These are phyloP conservation scores for Caryopteris hybrid DNA, from an alignment of 305 asterid genomes.

Conservation along the genomic window DNA sequence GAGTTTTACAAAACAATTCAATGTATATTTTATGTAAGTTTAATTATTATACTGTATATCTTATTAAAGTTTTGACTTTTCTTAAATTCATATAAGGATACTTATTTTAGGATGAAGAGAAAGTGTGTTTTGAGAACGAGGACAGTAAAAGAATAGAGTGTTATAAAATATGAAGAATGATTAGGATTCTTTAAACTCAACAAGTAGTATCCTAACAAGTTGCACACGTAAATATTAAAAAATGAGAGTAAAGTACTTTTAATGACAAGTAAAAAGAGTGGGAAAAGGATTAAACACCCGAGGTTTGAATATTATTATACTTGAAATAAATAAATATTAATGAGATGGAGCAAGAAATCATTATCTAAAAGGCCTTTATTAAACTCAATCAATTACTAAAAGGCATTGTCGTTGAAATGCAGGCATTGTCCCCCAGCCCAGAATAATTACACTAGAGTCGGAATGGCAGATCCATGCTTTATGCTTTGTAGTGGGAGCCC, in stretches of 20 bases:
- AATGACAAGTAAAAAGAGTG: not conserved
- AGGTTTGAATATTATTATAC: constrained; percentile 10
- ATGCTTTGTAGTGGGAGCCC: constrained; percentile 43
- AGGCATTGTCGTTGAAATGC: constrained; percentile 51
- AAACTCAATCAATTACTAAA: constrained; percentile 44
- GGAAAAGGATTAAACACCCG: not conserved
- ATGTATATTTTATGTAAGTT: too few species aligned
- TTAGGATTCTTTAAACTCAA: too few species aligned
- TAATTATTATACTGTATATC: too few species aligned
- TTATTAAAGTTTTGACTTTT: too few species aligned
- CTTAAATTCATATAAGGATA: too few species aligned
- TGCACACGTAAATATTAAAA: constrained; percentile 9
- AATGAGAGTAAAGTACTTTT: not conserved
- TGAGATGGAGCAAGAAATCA: not conserved
- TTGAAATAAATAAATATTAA: not conserved
- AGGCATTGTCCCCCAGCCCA: constrained; percentile 33
- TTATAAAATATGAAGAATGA: too few species aligned
- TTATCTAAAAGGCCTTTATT: constrained; percentile 16
- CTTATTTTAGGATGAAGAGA: too few species aligned
- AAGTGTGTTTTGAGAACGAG: too few species aligned
- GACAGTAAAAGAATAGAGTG: too few species aligned
- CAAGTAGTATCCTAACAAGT: too few species aligned
- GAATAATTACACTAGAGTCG: constrained; percentile 36
- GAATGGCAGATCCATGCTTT: too few species aligned
- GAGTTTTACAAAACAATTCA: too few species aligned